These are phyloP conservation scores for Solanum sejunctum DNA, from an alignment of 257 asterid species.

Conservation along the genomic window DNA sequence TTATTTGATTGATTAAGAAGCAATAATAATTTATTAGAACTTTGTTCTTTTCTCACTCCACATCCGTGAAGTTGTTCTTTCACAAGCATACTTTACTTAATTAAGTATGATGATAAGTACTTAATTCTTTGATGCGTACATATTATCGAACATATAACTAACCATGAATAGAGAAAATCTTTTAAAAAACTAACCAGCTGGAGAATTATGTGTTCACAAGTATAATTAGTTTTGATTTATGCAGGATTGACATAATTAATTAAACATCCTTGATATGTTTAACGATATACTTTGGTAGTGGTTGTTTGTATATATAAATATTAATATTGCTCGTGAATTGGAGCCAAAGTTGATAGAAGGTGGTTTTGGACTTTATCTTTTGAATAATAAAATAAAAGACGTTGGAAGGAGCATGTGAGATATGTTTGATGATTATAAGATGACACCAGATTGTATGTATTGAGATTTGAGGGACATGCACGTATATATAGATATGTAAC, in stretches of 20 bases:
- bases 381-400: neutral
- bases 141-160: neutral
- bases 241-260: neutral
- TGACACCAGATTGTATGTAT: neutral
- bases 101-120: neutral
- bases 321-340: neutral
- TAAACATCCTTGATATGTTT: neutral
- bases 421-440: neutral
- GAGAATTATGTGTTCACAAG: neutral
- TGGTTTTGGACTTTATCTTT: neutral
- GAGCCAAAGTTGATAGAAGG: neutral
- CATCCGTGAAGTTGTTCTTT: neutral
- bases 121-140: neutral
- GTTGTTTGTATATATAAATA: neutral
- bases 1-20: neutral
- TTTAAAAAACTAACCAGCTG: neutral
- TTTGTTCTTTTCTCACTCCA: neutral
- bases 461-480: neutral
- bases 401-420: neutral
- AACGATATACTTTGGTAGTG: neutral
- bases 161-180: neutral
- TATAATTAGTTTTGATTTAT: neutral
- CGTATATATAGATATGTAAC: neutral
- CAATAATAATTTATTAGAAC: neutral
- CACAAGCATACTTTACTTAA: neutral